phyloP scores from a whole-genome alignment of 2,329 filamentous ascomycete genomes.

The Phaeosphaeria sp. region DNA sequence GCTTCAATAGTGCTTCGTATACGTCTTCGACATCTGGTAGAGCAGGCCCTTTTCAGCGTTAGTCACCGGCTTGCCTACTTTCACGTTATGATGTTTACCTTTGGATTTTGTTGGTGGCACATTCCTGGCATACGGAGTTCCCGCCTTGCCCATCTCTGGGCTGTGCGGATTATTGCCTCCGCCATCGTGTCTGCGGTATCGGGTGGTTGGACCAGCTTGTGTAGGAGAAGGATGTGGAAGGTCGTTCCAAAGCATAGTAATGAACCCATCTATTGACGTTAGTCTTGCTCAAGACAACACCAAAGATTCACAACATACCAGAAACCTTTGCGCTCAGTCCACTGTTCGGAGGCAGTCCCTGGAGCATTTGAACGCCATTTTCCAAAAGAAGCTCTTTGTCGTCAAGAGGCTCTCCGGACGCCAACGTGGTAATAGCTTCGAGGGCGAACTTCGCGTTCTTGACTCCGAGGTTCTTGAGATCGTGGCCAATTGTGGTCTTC shows the following conservation, averaged over 20 bases:
- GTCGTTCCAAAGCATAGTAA: conserved; percentile 61
- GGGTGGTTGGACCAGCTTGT: conserved; percentile 54
- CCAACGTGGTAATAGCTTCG: conserved; percentile 69
- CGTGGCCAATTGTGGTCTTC: conserved; percentile 50
- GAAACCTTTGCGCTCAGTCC: conserved; percentile 57
- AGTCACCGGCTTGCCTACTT: conserved; percentile 36
- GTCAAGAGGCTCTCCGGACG: conserved; percentile 70
- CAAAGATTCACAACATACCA: neutral
- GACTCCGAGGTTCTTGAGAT: conserved; percentile 64
- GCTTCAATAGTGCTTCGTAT: conserved; percentile 69
- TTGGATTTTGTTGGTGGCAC: conserved; percentile 62
- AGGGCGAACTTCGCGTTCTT: conserved; percentile 50
- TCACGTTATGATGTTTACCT: conserved; percentile 35
- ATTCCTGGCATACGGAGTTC: conserved; percentile 63
- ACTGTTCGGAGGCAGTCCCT: conserved; percentile 58
- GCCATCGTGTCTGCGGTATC: conserved; percentile 50
- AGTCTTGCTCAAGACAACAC: neutral
- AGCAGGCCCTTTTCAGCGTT: conserved; percentile 44
- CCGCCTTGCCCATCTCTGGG: conserved; percentile 62
- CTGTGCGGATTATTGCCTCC: conserved; percentile 59
- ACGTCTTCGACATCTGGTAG: conserved; percentile 69
- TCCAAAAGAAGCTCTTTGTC: conserved; percentile 60
- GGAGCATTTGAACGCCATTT: conserved; percentile 61
- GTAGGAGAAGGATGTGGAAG: conserved; percentile 60
- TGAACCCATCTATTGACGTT: conserved; percentile 51